These are phyloP conservation scores for Fraxinus americana DNA, from an alignment of 257 asterid genomes.

Conservation along the genomic window DNA sequence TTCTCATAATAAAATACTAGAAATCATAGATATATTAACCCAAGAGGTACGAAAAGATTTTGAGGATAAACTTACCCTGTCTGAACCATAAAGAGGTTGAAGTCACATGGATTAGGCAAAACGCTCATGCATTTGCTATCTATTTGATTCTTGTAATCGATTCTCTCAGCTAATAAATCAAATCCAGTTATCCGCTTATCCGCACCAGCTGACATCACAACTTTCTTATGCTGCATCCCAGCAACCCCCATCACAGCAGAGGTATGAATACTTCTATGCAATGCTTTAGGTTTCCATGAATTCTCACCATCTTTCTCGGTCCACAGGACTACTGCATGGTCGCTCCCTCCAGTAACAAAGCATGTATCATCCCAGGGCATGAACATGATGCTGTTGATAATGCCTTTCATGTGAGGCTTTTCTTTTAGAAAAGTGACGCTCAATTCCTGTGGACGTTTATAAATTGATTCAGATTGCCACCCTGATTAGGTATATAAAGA, in stretches of 20 bases:
- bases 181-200: slow-evolving; percentile 76
- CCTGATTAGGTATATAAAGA: neutral
- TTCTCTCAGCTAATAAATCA: slow-evolving; percentile 55
- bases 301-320: slow-evolving; percentile 57
- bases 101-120: slow-evolving; percentile 80
- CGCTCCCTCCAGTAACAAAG: slow-evolving; percentile 89
- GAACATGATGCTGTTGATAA: slow-evolving; percentile 79
- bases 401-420: slow-evolving; percentile 83
- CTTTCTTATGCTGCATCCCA: slow-evolving; percentile 75
- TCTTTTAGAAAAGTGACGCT: slow-evolving; percentile 61
- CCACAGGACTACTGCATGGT: slow-evolving; percentile 91
- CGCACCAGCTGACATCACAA: slow-evolving; percentile 80
- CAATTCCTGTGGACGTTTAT: slow-evolving; percentile 39
- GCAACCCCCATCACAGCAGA: slow-evolving; percentile 97
- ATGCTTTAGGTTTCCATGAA: slow-evolving; percentile 62
- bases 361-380: slow-evolving; percentile 83
- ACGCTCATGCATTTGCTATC: slow-evolving; percentile 96
- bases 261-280: slow-evolving; percentile 67
- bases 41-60: neutral
- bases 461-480: neutral
- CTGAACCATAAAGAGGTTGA: slow-evolving; percentile 94
- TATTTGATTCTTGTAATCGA: slow-evolving; percentile 67
- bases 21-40: neutral
- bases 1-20: neutral
- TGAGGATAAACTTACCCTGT: slow-evolving; percentile 62